phyloP scores from a whole-genome alignment of 345 rosid genomes.

The Dipteronia dyeriana region DNA sequence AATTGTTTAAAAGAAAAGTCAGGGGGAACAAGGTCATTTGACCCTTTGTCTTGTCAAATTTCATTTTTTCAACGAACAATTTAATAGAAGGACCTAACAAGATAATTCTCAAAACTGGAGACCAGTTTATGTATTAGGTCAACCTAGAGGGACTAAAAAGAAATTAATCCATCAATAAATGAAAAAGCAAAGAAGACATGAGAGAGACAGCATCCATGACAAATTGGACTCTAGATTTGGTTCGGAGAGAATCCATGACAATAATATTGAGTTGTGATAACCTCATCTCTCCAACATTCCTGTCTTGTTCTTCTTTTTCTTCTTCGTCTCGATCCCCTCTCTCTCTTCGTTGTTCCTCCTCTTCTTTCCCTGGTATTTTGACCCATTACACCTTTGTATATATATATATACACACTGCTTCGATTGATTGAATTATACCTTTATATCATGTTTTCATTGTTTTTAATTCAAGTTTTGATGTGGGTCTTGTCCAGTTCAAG shows the following conservation, averaged over 20 bases:
- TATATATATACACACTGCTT: neutral
- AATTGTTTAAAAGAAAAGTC: too few species aligned
- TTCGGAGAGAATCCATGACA: neutral
- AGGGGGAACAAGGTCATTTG: too few species aligned
- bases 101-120: too few species aligned
- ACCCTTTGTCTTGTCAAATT: too few species aligned
- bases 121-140: too few species aligned
- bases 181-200: too few species aligned
- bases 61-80: too few species aligned
- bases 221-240: too few species aligned
- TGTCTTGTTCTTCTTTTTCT: neutral
- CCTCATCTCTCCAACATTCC: neutral
- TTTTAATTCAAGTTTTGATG: neutral
- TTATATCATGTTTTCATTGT: neutral
- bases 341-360: slow-evolving; percentile 21
- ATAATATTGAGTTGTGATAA: neutral
- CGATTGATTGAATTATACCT: neutral
- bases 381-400: neutral
- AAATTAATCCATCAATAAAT: too few species aligned
- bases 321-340: neutral
- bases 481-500: neutral
- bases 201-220: too few species aligned
- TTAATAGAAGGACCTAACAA: too few species aligned
- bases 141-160: too few species aligned
- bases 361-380: slow-evolving; percentile 28